Conservation (phyloP, 2,329 filamentous ascomycete species). For the Pseudofabraea citricarpa region DNA sequence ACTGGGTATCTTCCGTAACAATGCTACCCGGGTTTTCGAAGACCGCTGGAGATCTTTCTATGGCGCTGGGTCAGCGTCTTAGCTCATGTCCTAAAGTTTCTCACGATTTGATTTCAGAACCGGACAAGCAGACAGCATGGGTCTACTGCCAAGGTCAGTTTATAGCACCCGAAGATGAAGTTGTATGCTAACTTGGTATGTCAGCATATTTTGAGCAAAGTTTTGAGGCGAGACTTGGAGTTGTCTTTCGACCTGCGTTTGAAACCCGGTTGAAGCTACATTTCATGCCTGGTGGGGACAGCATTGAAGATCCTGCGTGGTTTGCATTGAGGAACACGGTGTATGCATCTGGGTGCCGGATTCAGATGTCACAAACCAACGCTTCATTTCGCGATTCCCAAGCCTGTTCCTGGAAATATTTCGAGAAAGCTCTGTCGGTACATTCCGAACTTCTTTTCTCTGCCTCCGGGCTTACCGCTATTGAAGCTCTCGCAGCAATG, state of each 20-base stretch:
- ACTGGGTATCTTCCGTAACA: conserved; percentile 2
- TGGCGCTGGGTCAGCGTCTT: neutral
- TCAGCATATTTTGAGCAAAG: conserved; percentile 1
- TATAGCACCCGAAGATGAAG: neutral
- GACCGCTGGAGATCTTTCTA: neutral
- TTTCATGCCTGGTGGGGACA: neutral
- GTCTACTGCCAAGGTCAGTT: neutral
- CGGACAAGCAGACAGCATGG: neutral
- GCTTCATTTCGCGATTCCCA: neutral
- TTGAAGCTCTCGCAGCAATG: conserved; percentile 3
- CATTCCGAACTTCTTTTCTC: neutral
- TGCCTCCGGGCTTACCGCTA: neutral
- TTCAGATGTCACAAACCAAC: neutral
- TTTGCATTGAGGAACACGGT: conserved; percentile 3
- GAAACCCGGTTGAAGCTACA: conserved; percentile 1
- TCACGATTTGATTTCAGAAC: neutral
- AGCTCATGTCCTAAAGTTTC: neutral
- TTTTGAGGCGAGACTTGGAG: neutral
- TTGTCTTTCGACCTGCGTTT: conserved; percentile 3
- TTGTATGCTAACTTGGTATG: neutral
- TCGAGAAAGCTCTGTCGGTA: conserved; percentile 6
- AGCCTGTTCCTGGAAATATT: conserved; percentile 2
- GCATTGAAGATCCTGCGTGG: neutral
- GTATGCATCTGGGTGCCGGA: conserved; percentile 1
- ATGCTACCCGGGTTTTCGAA: neutral